Conservation (phyloP, 2,329 filamentous ascomycete species). For the Chaetomiaceae sp. region DNA sequence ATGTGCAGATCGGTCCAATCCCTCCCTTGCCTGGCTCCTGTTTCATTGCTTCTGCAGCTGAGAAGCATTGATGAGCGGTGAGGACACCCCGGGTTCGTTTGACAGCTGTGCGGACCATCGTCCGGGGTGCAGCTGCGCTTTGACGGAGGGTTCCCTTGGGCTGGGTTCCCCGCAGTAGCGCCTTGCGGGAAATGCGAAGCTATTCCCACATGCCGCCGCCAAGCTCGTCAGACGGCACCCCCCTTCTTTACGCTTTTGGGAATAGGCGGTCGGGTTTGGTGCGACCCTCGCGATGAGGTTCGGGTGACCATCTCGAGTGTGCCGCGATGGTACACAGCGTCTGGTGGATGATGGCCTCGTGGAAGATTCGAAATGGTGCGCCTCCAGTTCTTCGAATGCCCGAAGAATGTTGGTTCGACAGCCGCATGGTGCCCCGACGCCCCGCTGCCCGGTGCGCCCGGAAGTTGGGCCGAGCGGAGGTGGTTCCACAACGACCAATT, state of each 20-base stretch:
- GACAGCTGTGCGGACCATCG: conserved; percentile 5
- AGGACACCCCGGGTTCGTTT: conserved; percentile 11
- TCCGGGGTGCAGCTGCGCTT: conserved; percentile 8
- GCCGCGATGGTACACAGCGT: too few relatives aligned
- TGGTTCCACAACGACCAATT: conserved; percentile 17
- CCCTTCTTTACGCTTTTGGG: neutral
- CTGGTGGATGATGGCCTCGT: too few relatives aligned
- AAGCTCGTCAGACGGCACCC: conserved; percentile 1
- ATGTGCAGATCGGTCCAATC: too few relatives aligned
- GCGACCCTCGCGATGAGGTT: too few relatives aligned
- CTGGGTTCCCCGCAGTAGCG: neutral
- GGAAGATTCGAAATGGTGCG: too few relatives aligned
- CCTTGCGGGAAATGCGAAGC: conserved; percentile 17
- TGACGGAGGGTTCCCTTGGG: neutral
- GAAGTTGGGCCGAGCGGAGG: conserved; percentile 22
- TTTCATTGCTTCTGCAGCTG: neutral
- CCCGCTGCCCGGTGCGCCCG: conserved; percentile 5
- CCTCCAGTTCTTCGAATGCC: too few relatives aligned
- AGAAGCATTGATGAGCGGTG: conserved; percentile 25
- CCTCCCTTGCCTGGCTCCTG: conserved; percentile 7
- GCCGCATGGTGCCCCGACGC: neutral
- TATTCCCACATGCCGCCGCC: conserved; percentile 21
- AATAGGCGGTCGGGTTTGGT: too few relatives aligned
- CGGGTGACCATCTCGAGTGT: too few relatives aligned
- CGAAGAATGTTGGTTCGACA: too few relatives aligned